These are phyloP conservation scores for Kwoniella dejecticola DNA, from an alignment of 768 basidiomycete species.

Conservation along the genomic window DNA sequence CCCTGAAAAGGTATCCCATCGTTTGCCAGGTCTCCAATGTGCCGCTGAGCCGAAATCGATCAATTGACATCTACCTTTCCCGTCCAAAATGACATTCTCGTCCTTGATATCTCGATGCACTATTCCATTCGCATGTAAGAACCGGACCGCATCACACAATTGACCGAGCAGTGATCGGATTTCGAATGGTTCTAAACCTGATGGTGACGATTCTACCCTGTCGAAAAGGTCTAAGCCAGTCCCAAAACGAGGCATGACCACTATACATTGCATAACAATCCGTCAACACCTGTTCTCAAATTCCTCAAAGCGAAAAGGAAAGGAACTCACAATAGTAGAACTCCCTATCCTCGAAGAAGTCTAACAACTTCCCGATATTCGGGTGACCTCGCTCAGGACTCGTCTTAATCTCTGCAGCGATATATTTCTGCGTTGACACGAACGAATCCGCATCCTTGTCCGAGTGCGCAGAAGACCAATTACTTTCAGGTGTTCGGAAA, in stretches of 20 bases:
- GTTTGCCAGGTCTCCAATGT: constrained; percentile 57
- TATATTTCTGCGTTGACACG: constrained; percentile 39
- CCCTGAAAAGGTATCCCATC: constrained; percentile 59
- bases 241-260: constrained; percentile 73
- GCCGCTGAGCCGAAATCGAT: constrained; percentile 90
- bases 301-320: no score
- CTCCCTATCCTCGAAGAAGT: constrained; percentile 95
- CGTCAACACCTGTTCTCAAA: no score
- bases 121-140: constrained; percentile 88
- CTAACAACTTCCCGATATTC: constrained; percentile 88
- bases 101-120: constrained; percentile 99
- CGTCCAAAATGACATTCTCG: constrained; percentile 69
- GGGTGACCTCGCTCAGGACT: constrained; percentile 71
- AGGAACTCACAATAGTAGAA: constrained; percentile 72
- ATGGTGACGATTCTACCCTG: constrained; percentile 83
- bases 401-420: constrained; percentile 43
- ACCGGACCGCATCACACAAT: constrained; percentile 83
- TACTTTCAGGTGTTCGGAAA: constrained; percentile 25
- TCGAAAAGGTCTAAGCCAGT: constrained; percentile 82
- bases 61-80: constrained; percentile 78
- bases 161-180: constrained; percentile 87
- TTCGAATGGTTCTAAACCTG: constrained; percentile 73
- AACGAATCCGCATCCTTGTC: constrained; percentile 9
- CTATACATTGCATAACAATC: constrained; percentile 28
- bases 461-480: constrained; percentile 11